phyloP scores from a whole-genome alignment of 306 rosid genomes.

The Inga oerstediana region DNA sequence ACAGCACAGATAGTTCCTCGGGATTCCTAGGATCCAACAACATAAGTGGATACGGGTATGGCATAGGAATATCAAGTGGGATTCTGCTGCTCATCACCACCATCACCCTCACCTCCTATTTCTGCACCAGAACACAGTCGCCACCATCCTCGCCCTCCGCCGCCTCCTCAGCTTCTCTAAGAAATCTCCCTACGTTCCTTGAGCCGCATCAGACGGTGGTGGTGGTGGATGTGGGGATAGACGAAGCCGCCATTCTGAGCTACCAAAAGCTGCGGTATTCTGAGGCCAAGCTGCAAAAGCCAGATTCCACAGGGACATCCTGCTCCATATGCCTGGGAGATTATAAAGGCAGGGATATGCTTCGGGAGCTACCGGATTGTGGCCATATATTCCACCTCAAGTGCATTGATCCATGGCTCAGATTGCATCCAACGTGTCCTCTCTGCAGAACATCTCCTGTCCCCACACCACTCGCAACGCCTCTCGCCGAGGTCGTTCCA shows the following conservation, averaged over 20 bases:
- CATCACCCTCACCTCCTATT: slow-evolving; percentile 81
- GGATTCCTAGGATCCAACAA: slow-evolving; percentile 60
- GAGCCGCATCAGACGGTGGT: slow-evolving; percentile 48
- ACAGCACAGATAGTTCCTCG: slow-evolving; percentile 35
- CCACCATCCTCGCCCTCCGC: slow-evolving; percentile 34
- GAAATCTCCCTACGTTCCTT: slow-evolving; percentile 20
- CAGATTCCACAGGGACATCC: slow-evolving; percentile 54
- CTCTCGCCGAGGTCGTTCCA: slow-evolving; percentile 91
- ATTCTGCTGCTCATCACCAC: slow-evolving; percentile 83
- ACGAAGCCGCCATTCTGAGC: slow-evolving; percentile 62
- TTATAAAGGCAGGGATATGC: slow-evolving; percentile 60
- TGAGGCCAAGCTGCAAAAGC: slow-evolving; percentile 58
- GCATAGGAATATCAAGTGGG: slow-evolving; percentile 84
- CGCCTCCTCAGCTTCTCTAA: neutral
- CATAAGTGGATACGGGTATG: slow-evolving; percentile 82
- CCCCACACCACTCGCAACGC: slow-evolving; percentile 89
- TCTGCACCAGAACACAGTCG: slow-evolving; percentile 53
- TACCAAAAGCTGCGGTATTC: slow-evolving; percentile 76
- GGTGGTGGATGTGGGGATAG: slow-evolving; percentile 70
- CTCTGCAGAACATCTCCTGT: slow-evolving; percentile 89
- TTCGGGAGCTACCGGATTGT: slow-evolving; percentile 81
- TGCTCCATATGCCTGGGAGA: slow-evolving; percentile 88
- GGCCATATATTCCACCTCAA: slow-evolving; percentile 69
- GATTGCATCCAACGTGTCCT: slow-evolving; percentile 86
- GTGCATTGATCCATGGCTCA: slow-evolving; percentile 89